Evolutionary conservation across 495 filamentous ascomycete genomes (phyloP), one percentile per base, ranked within the genome.

Genomic region (Podospora anserina): DNA sequence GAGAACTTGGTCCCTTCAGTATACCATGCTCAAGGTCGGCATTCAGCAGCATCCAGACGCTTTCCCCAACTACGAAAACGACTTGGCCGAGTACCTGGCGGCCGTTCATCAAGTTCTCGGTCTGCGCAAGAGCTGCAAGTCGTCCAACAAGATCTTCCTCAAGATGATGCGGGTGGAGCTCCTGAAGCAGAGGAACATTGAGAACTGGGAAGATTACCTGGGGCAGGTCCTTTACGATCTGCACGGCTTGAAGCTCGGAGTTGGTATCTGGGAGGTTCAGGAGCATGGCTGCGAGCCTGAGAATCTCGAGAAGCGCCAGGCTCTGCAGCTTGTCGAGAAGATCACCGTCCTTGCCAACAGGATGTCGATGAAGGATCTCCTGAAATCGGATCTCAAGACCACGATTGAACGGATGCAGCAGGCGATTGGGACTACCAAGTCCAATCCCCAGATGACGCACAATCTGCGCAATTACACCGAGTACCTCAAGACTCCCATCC

Each of bases 381-480:
- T 92, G 7, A 98, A 96, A 77, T 92, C 91, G 5, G 93, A 97
- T 62, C 82, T 97, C 59, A 93, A 93, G 71, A 86, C 82, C 2
- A 91, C 92, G 1, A 92, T 99, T 67, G 95, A 98, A 60, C 93
- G 92, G 72, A 91, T 97, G 81, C 93, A 97, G 32, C 81, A 85
- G 49, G 83, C 84, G 11, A 83, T 86, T 63, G 85, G 85, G 4
- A 81, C 79, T 19, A 78, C 80, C 54, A 95, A 92, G 71, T 82
- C 88, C 9, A 88, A 86, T 1, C 84, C 89, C 5, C 88, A 90
- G 64, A 87, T 94, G 73, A 78, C 83, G 18, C 87, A 91, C 72
- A 97, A 97, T 74, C 82, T 87, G 23, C 88, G 90, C 58, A 84
- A 95, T 39, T 87, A 94, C 61, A 89, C 86, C 34, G 82, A 88